phyloP scores from a whole-genome alignment of 2,329 filamentous ascomycete genomes.

The Microsporum audouinii region DNA sequence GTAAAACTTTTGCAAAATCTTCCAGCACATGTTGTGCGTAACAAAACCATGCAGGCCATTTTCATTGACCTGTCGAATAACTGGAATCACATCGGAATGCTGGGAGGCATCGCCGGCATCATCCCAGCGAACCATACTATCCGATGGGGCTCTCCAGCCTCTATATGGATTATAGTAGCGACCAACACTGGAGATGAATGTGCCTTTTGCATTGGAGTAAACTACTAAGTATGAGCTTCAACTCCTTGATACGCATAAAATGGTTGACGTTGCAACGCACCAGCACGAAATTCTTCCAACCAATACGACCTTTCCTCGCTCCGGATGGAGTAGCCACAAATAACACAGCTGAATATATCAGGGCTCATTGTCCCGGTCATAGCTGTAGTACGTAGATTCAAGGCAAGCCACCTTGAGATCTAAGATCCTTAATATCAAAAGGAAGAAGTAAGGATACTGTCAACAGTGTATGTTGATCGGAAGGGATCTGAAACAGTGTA shows the following conservation, averaged over 20 bases:
- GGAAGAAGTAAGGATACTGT: too few relatives aligned
- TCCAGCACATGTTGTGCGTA: neutral
- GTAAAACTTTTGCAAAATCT: neutral
- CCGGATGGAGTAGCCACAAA: neutral
- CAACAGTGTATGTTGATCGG: too few relatives aligned
- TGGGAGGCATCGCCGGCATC: neutral
- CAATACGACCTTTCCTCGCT: neutral
- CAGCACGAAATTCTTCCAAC: neutral
- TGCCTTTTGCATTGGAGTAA: neutral
- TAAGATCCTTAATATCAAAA: too few relatives aligned
- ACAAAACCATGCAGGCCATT: neutral
- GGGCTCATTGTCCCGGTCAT: too few relatives aligned
- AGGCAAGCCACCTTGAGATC: too few relatives aligned
- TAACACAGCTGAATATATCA: neutral
- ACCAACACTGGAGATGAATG: neutral
- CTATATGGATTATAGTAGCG: neutral
- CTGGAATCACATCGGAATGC: neutral
- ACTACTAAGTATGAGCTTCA: neutral
- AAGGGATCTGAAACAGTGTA: too few relatives aligned
- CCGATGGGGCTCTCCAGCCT: neutral
- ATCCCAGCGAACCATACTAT: neutral
- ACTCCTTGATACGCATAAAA: neutral
- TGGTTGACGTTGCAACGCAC: neutral
- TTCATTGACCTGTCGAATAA: neutral
- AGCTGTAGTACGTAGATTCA: too few relatives aligned